These are phyloP conservation scores for Lophium mytilinum DNA, from an alignment of 495 filamentous ascomycete genomes.

Conservation along the genomic window DNA sequence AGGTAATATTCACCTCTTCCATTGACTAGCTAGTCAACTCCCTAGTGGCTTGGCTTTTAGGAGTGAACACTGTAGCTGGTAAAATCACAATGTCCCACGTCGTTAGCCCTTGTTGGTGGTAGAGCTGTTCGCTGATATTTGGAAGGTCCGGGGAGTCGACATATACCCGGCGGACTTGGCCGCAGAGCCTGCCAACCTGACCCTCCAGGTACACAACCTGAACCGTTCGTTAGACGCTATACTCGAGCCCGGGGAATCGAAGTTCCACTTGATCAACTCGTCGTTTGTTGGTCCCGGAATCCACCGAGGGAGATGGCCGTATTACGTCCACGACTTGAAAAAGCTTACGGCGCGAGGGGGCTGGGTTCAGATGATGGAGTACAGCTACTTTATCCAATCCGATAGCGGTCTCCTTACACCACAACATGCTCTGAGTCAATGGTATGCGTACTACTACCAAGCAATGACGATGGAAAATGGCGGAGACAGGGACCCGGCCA, in stretches of 20 bases:
- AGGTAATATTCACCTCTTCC: constrained; percentile 41
- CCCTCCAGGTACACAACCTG: constrained; percentile 24
- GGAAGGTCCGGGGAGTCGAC: constrained; percentile 26
- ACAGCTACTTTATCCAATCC: constrained; percentile 82
- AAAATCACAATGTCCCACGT: no score
- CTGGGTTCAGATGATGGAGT: constrained; percentile 88
- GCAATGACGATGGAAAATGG: constrained; percentile 17
- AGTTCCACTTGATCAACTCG: constrained; percentile 89
- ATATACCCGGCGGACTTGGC: constrained; percentile 18
- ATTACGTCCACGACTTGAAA: constrained; percentile 72
- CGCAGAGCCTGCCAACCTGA: constrained; percentile 21
- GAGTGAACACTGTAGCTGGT: no score
- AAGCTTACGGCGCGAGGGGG: constrained; percentile 60
- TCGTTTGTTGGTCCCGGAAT: constrained; percentile 73
- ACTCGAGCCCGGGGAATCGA: constrained; percentile 24
- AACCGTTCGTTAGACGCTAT: constrained; percentile 16
- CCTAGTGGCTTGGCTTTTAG: no score
- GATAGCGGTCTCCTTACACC: constrained; percentile 76
- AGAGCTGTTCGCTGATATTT: no score
- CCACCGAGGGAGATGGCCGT: constrained; percentile 63
- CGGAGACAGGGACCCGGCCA: constrained; percentile 23
- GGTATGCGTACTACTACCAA: constrained; percentile 25
- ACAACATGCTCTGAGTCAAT: constrained; percentile 22
- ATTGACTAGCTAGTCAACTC: no score
- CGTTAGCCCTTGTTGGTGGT: no score